These are phyloP conservation scores for Coemansia sp. DNA, from an alignment of 192 early-diverging fungal species.

Conservation along the genomic window DNA sequence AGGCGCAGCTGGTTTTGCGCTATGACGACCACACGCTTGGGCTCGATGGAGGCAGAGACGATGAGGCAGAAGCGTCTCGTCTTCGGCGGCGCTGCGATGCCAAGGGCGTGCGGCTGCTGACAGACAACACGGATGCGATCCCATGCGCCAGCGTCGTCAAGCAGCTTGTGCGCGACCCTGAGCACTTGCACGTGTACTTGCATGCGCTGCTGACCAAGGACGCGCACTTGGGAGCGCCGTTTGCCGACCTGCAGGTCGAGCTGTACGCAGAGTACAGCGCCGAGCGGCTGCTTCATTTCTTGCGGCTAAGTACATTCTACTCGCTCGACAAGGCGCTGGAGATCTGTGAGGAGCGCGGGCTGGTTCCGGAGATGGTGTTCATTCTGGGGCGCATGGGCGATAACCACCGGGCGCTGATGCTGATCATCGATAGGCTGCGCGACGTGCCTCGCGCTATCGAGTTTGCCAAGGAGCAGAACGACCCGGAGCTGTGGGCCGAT, in stretches of 20 bases:
- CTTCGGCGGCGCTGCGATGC: conserved; percentile 51
- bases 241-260: conserved; percentile 78
- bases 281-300: conserved; percentile 76
- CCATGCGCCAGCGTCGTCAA: conserved; percentile 69
- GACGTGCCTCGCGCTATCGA: conserved; percentile 96
- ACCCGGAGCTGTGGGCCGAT: conserved; percentile 95
- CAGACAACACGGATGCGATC: conserved; percentile 82
- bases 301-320: conserved; percentile 77
- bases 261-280: conserved; percentile 92
- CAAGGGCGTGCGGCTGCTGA: conserved; percentile 79
- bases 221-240: conserved; percentile 67
- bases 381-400: conserved; percentile 97
- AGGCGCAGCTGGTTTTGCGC: conserved; percentile 79
- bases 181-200: conserved; percentile 86
- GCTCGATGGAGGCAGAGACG: conserved; percentile 8
- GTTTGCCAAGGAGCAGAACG: conserved; percentile 97
- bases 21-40: conserved; percentile 68
- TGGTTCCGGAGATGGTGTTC: conserved; percentile 98
- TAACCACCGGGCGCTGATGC: conserved; percentile 86
- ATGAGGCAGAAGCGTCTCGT: background rate
- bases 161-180: conserved; percentile 62
- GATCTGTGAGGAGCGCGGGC: conserved; percentile 79
- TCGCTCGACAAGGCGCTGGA: conserved; percentile 71
- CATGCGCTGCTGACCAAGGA: conserved; percentile 76
- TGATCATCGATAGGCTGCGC: conserved; percentile 88